These are phyloP conservation scores for Tetrahymena thermophila DNA, from an alignment of 73 alveolate species.

Conservation along the genomic window DNA sequence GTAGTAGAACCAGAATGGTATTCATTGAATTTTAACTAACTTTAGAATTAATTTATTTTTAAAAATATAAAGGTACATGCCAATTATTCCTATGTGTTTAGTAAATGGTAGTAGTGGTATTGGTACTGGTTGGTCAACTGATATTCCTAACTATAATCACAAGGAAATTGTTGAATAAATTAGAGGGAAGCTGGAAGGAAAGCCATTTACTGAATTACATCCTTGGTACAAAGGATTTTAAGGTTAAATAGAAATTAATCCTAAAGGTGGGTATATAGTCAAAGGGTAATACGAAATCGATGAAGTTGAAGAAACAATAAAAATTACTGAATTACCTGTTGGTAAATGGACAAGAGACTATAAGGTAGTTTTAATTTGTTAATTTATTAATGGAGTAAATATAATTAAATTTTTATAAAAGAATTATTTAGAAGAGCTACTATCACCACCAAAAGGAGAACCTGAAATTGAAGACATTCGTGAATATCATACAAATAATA, in stretches of 20 bases:
- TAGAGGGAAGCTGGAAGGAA: constrained; percentile 69
- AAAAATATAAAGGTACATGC: constrained; percentile 56
- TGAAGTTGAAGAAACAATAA: constrained; percentile 62
- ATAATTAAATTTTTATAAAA: neutral
- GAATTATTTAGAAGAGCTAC: constrained; percentile 46
- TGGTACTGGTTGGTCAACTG: constrained; percentile 99
- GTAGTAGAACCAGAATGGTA: constrained; percentile 98
- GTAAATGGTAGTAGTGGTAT: constrained; percentile 99
- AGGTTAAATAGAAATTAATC: constrained; percentile 70
- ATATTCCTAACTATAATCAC: constrained; percentile 92
- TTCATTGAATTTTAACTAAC: neutral
- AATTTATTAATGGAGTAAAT: constrained; percentile 56
- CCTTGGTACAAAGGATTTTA: constrained; percentile 91
- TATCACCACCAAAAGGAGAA: constrained; percentile 52
- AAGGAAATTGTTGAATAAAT: constrained; percentile 84
- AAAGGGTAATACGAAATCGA: constrained; percentile 75
- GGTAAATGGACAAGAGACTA: constrained; percentile 94
- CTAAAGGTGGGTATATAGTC: constrained; percentile 61
- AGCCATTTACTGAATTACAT: constrained; percentile 43
- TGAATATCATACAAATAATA: constrained; percentile 87
- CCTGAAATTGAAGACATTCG: constrained; percentile 71
- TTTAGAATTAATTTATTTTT: neutral
- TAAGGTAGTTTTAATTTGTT: constrained; percentile 60
- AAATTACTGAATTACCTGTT: constrained; percentile 89
- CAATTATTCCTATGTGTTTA: constrained; percentile 93